Evolutionary conservation across 2,329 filamentous ascomycete species (phyloP).

Genomic region (Neonectria hederae): DNA sequence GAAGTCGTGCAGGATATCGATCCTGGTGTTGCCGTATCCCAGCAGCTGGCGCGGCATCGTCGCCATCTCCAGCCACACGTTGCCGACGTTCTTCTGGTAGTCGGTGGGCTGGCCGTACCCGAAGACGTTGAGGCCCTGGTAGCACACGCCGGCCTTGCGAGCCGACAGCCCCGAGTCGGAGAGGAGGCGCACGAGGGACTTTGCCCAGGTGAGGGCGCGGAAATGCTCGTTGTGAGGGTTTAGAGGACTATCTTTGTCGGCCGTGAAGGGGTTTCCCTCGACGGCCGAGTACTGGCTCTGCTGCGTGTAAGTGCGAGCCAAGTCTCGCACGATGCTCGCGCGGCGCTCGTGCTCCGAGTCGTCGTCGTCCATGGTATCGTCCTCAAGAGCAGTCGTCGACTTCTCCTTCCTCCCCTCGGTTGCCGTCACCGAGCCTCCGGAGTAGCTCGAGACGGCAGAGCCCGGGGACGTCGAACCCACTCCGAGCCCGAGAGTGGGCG

Average conservation of each 20-base stretch:
- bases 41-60: constrained; percentile 58
- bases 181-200: constrained; percentile 29
- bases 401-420: constrained; percentile 11
- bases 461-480: constrained; percentile 11
- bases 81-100: constrained; percentile 72
- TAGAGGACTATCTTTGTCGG: constrained; percentile 54
- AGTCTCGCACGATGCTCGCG: constrained; percentile 54
- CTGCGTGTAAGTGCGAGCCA: constrained; percentile 62
- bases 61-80: constrained; percentile 62
- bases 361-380: constrained; percentile 50
- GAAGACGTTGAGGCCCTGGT: constrained; percentile 71
- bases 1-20: constrained; percentile 72
- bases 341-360: constrained; percentile 48
- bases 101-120: constrained; percentile 75
- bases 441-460: background rate
- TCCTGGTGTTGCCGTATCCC: constrained; percentile 62
- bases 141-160: constrained; percentile 64
- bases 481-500: constrained; percentile 4
- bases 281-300: constrained; percentile 59
- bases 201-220: constrained; percentile 34
- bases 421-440: background rate
- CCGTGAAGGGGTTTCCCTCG: constrained; percentile 39
- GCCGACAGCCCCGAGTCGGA: constrained; percentile 25
- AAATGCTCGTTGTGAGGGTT: constrained; percentile 51
- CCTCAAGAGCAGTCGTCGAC: constrained; percentile 5